Conservation (phyloP, 2,329 filamentous ascomycete species). For the Fusarium sp. region DNA sequence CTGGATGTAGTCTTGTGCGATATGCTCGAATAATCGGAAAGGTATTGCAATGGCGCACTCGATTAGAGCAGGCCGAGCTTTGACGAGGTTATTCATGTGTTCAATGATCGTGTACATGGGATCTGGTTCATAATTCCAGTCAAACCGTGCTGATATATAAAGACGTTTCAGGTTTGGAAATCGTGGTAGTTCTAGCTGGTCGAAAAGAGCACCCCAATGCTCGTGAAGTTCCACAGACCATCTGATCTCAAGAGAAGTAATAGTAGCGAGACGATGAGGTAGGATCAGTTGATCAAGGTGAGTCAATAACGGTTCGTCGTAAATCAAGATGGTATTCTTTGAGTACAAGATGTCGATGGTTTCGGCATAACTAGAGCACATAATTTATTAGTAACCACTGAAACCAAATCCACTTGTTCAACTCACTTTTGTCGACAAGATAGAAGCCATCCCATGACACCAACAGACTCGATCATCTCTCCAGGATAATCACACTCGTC, state of each 20-base stretch:
- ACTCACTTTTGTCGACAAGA: slow-evolving; percentile 21
- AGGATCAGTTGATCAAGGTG: neutral
- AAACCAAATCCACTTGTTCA: too few relatives aligned
- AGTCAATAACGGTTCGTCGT: neutral
- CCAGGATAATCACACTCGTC: neutral
- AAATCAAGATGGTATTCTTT: neutral
- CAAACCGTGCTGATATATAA: neutral
- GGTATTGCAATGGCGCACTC: neutral
- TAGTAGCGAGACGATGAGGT: neutral
- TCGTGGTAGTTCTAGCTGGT: neutral
- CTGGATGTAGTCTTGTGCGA: fast-evolving
- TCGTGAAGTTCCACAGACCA: neutral
- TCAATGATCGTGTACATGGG: neutral
- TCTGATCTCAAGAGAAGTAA: neutral
- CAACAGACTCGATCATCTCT: fast-evolving
- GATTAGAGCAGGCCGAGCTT: neutral
- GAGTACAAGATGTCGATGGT: slow-evolving; percentile 7
- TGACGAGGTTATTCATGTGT: neutral
- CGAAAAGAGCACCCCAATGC: neutral
- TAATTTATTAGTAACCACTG: neutral
- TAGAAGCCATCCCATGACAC: slow-evolving; percentile 1
- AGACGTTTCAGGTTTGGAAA: neutral
- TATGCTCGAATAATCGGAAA: fast-evolving
- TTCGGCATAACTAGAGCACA: neutral
- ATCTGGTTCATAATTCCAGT: fast-evolving